Conservation (phyloP, 2,329 filamentous ascomycete species). For the Calonectria pseudoturangicola region DNA sequence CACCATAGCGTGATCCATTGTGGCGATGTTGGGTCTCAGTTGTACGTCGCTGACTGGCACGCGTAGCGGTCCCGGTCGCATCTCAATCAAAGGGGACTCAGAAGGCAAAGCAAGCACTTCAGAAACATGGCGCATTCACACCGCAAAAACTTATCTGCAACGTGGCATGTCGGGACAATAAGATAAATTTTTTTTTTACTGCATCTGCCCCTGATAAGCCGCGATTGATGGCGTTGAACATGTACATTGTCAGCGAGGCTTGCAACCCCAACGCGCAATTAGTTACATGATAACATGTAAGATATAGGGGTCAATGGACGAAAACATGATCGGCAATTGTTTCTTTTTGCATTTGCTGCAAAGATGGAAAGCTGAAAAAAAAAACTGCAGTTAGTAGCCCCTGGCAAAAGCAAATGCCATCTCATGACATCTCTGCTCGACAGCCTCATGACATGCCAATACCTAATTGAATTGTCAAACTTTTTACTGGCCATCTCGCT, state of each 20-base stretch:
- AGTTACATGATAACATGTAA: no score
- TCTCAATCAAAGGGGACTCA: neutral
- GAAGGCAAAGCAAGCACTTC: neutral
- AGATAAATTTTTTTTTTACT: neutral
- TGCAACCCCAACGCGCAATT: no score
- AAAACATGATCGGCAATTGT: neutral
- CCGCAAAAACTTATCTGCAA: neutral
- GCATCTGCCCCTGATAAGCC: neutral
- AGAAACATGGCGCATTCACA: constrained; percentile 4
- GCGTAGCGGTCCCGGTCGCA: constrained; percentile 4
- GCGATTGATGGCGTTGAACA: neutral
- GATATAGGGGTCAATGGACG: no score
- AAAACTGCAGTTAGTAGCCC: neutral
- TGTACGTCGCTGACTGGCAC: neutral
- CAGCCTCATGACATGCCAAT: neutral
- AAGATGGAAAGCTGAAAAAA: neutral
- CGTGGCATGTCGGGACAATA: neutral
- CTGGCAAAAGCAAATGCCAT: neutral
- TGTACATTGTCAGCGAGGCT: neutral
- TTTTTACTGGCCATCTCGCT: neutral
- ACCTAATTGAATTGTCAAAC: neutral
- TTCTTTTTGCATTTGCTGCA: neutral
- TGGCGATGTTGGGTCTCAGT: constrained; percentile 1
- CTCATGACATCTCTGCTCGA: neutral
- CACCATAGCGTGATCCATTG: constrained; percentile 15